Percentiles rank a stretch among this genome's conserved stretches.
phyloP scores from a whole-genome alignment of 768 basidiomycete species.

The Boletus reticulatus region DNA sequence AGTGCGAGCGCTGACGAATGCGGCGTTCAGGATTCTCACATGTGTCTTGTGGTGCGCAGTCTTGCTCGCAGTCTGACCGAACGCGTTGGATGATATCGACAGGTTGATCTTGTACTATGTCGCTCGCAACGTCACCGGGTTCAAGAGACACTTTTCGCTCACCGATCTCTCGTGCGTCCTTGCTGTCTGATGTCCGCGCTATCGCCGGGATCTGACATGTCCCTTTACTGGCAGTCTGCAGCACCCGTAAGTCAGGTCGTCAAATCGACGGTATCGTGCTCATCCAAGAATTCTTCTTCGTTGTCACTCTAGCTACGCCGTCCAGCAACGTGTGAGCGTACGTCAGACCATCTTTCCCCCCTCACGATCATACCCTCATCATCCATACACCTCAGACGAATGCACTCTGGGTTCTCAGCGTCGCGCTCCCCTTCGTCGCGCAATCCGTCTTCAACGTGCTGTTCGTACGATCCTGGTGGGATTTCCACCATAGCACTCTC shows the following conservation, averaged over 20 bases:
- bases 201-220: slow-evolving; percentile 12
- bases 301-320: slow-evolving; percentile 47
- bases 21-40: slow-evolving; percentile 56
- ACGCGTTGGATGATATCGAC: neutral
- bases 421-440: slow-evolving; percentile 61
- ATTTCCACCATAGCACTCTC: slow-evolving; percentile 67
- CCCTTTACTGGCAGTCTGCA: slow-evolving; percentile 25
- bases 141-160: slow-evolving; percentile 75
- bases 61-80: neutral
- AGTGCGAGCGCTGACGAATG: neutral
- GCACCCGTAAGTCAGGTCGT: slow-evolving; percentile 34
- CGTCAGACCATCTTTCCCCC: slow-evolving; percentile 30
- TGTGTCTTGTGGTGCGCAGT: slow-evolving; percentile 55
- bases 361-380: neutral
- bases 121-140: slow-evolving; percentile 56
- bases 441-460: slow-evolving; percentile 65
- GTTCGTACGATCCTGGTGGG: slow-evolving; percentile 84
- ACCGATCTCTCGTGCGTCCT: slow-evolving; percentile 65
- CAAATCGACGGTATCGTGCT: neutral
- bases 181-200: neutral
- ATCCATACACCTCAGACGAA: slow-evolving; percentile 20
- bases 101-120: slow-evolving; percentile 60
- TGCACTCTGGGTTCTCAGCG: slow-evolving; percentile 43
- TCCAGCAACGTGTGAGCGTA: slow-evolving; percentile 61
- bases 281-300: neutral